Percentiles rank a stretch among this genome's conserved stretches.
Conservation (phyloP, 345 rosid species). For the Diplotaxis tenuifolia region DNA sequence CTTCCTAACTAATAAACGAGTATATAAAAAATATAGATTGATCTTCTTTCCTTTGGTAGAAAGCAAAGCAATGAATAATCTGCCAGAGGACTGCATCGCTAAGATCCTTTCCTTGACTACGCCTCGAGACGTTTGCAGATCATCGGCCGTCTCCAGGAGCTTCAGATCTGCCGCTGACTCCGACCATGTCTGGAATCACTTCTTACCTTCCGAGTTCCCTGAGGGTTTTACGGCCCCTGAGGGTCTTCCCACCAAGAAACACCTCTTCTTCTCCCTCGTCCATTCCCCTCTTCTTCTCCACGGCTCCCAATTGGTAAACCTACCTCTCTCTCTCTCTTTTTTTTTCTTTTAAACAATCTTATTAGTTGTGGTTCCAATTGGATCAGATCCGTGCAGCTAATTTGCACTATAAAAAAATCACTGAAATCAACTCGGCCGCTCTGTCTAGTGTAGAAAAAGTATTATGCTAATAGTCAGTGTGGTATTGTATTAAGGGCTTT, state of each 20-base stretch:
- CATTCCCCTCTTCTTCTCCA: slow-evolving; percentile 44
- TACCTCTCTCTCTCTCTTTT: neutral
- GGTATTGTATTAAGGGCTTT: neutral
- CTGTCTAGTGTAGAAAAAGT: neutral
- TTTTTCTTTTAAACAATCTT: neutral
- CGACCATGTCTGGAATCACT: slow-evolving; percentile 56
- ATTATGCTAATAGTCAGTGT: neutral
- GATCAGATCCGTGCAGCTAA: neutral
- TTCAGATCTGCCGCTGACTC: slow-evolving; percentile 63
- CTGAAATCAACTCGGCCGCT: neutral
- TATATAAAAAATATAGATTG: neutral
- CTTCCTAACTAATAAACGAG: neutral
- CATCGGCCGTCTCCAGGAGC: slow-evolving; percentile 46
- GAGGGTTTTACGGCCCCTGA: slow-evolving; percentile 25
- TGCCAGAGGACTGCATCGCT: slow-evolving; percentile 62
- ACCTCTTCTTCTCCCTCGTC: slow-evolving; percentile 37
- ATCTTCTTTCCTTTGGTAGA: neutral
- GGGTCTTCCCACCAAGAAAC: neutral
- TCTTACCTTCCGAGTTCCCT: slow-evolving; percentile 54
- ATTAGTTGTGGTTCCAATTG: neutral
- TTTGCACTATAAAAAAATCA: no score
- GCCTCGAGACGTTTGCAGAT: slow-evolving; percentile 56
- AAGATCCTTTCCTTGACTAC: slow-evolving; percentile 55
- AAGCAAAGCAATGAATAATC: slow-evolving; percentile 19
- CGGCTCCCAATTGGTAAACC: slow-evolving; percentile 40